phyloP scores from a whole-genome alignment of 1,139 yeast genomes.

The Pichia sp. region DNA sequence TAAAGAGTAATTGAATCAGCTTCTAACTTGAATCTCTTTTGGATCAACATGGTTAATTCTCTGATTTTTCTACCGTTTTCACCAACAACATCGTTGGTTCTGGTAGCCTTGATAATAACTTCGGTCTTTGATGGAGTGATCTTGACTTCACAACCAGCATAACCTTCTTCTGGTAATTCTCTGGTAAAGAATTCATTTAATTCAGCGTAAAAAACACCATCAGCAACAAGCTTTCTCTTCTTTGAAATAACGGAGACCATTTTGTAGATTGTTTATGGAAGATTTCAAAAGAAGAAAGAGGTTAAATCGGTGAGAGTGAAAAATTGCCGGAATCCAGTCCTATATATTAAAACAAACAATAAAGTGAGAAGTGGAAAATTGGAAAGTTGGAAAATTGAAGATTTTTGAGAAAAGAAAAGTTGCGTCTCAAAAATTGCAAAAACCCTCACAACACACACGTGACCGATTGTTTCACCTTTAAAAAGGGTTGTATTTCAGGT shows the following conservation, averaged over 20 bases:
- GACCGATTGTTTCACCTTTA: not conserved
- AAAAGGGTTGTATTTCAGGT: not conserved
- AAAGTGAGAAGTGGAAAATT: constrained; percentile 1
- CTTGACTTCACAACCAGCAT: constrained; percentile 99
- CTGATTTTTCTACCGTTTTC: constrained; percentile 99
- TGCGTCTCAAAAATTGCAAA: not conserved
- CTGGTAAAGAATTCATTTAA: constrained; percentile 99
- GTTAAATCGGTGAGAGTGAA: too few species aligned
- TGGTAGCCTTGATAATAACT: constrained; percentile 97
- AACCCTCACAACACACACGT: not conserved
- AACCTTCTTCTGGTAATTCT: constrained; percentile 99
- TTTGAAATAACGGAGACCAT: constrained; percentile 69
- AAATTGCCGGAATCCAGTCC: too few species aligned
- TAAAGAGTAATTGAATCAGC: constrained; percentile 91
- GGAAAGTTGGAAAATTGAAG: not conserved
- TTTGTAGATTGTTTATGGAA: constrained; percentile 20
- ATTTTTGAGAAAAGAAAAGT: too few species aligned
- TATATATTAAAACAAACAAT: not conserved
- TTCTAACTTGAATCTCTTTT: constrained; percentile 97
- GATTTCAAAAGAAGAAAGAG: not conserved
- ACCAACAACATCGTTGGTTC: constrained; percentile 98
- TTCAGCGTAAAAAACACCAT: constrained; percentile 99
- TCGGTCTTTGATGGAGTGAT: constrained; percentile 97
- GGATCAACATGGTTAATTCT: constrained; percentile 95
- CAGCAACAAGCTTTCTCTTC: constrained; percentile 94